phyloP scores from a whole-genome alignment of 768 basidiomycete species.

The Nidularia sp. region DNA sequence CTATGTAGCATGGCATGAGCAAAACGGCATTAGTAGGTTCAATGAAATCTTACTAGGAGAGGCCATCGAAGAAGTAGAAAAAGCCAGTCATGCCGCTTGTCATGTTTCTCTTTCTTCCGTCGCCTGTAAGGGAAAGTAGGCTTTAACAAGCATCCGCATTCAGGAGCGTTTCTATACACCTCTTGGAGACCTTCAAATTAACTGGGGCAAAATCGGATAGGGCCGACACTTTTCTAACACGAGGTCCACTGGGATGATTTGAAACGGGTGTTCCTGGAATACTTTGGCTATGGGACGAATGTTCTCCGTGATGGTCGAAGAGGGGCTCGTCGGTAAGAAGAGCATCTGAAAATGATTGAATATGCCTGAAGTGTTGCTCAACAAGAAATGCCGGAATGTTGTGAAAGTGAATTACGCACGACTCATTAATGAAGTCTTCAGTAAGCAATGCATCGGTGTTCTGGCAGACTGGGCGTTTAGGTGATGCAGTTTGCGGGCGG shows the following conservation, averaged over 20 bases:
- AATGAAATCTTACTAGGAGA: conserved; percentile 52
- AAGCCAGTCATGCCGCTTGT: conserved; percentile 64
- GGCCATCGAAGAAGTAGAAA: conserved; percentile 86
- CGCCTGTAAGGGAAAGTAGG: conserved; percentile 10
- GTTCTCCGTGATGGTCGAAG: conserved; percentile 27
- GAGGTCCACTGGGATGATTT: conserved; percentile 17
- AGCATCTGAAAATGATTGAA: conserved; percentile 76
- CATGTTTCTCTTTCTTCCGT: conserved; percentile 29
- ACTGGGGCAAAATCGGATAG: conserved; percentile 89
- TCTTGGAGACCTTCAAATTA: conserved; percentile 69
- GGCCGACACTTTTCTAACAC: conserved; percentile 78
- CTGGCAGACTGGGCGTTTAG: not conserved
- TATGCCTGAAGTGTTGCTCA: conserved; percentile 28
- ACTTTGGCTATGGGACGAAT: conserved; percentile 30
- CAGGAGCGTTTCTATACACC: conserved; percentile 32
- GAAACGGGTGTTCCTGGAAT: conserved; percentile 34
- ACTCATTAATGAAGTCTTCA: conserved; percentile 65
- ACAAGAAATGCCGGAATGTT: not conserved
- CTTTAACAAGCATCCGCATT: not conserved
- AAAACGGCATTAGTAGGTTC: not conserved
- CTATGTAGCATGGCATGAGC: conserved; percentile 30
- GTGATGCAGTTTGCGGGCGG: no score
- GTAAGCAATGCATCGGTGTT: conserved; percentile 32
- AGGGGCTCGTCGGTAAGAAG: conserved; percentile 56
- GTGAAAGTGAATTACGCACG: conserved; percentile 35